Conservation (phyloP, 139 green algal genomes). For the Limnomonas spitsbergensis region DNA sequence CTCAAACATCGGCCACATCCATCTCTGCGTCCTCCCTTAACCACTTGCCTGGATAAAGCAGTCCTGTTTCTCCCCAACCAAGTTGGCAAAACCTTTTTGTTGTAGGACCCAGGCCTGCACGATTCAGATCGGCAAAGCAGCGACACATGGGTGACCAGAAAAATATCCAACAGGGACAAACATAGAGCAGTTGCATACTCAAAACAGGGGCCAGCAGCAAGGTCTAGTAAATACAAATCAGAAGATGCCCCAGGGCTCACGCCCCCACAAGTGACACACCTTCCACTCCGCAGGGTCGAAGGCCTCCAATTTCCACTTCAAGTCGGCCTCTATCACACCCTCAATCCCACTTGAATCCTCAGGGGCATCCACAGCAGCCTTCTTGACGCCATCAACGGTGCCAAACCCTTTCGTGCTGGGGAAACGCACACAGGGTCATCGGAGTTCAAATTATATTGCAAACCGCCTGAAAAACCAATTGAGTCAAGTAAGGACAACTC, state of each 20-base stretch:
- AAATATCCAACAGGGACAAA: not conserved
- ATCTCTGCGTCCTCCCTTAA: too few relatives aligned
- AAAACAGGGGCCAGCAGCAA: not conserved
- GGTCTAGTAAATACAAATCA: not conserved
- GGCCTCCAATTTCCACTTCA: conserved; percentile 65
- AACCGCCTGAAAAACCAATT: too few relatives aligned
- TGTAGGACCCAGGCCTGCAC: conserved; percentile 70
- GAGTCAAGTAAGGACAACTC: too few relatives aligned
- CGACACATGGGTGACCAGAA: too few relatives aligned
- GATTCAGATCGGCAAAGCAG: too few relatives aligned
- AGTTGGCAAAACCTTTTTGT: conserved; percentile 61
- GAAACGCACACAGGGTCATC: too few relatives aligned
- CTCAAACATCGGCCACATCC: too few relatives aligned
- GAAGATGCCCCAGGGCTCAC: not conserved
- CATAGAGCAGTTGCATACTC: not conserved
- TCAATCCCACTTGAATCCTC: not conserved
- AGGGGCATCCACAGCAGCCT: too few relatives aligned
- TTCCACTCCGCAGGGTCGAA: conserved; percentile 54
- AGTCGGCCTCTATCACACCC: conserved; percentile 45
- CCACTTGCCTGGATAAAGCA: conserved; percentile 67
- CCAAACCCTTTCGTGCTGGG: too few relatives aligned
- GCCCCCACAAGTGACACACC: conserved; percentile 3
- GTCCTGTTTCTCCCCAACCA: conserved; percentile 22
- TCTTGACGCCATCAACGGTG: too few relatives aligned
- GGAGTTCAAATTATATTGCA: too few relatives aligned